Base-by-base conservation (phyloP, 2,329 filamentous ascomycete genomes). In the Aspergillus quadrilineatus region DNA sequence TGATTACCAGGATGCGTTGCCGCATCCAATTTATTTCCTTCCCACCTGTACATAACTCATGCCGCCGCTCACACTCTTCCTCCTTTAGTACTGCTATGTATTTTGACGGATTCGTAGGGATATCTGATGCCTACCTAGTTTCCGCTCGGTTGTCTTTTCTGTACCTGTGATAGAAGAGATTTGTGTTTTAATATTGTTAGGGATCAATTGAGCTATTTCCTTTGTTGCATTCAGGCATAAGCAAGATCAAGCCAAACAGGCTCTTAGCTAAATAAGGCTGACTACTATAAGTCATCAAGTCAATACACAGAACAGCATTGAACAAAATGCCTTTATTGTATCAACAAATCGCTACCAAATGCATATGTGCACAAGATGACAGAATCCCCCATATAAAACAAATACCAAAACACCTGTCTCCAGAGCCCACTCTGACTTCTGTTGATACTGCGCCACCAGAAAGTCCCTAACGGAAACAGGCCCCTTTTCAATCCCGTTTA, bases 31-130 rank as follows among this genome's bases (percentile, higher is more conserved):
- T 43, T 41, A 36, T 15, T 54, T 34, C 53, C 50, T 58, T 58
- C 55, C 57, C 62, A 62, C 57, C 61, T 72, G 70, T 72, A 72
- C 65, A 72, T 72, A 71, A 66, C 59, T 62, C 61, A 37, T 14
- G 34, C 34, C 42, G 28, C 48, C 49, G 30, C 43, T 43, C 32
- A 39, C 44, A 48, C 45, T 32, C 57, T 50, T 59, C 51, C 53
- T 61, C 58, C 63, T 60, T 68, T 64, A 22, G 22, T 22, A 57
- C 64, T 64, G 64, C 60, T 57, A 62, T 71, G 66, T 72, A 71
- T 63, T 22, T 66, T 63, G 67, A 68, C 66, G 63, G 63, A 63
- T 63, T 55, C 58, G 48, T 58, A 61, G 63, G 63, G 58, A 63
- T 62, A 51, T 52, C 58, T 36, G 39, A 43, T 50, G 15, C 22